phyloP scores from a whole-genome alignment of 2,329 filamentous ascomycete species.

The Botrytis porri region DNA sequence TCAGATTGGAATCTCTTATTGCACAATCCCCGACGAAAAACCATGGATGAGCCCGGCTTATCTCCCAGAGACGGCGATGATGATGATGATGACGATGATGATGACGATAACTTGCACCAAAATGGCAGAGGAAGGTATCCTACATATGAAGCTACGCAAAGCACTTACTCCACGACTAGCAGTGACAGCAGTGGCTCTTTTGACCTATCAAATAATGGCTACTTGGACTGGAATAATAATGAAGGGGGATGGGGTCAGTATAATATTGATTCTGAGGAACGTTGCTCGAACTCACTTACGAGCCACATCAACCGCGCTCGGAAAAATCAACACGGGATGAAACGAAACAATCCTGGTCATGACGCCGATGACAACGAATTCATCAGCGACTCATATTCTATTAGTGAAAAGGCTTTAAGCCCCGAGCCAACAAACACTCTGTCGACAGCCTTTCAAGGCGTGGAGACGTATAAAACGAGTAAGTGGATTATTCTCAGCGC shows the following conservation, averaged over 20 bases:
- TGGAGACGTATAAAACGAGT: too few species aligned
- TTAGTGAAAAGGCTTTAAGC: not conserved
- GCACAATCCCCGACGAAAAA: not conserved
- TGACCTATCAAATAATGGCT: not conserved
- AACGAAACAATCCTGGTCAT: not conserved
- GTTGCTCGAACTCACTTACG: not conserved
- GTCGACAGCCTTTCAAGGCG: not conserved
- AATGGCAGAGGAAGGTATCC: not conserved
- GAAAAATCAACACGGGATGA: not conserved
- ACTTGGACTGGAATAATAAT: not conserved
- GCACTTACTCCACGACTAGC: not conserved
- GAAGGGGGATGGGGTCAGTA: not conserved
- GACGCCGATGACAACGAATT: not conserved
- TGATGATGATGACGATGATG: not conserved
- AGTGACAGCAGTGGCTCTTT: not conserved
- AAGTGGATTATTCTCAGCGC: not conserved
- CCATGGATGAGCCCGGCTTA: not conserved
- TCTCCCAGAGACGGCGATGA: not conserved
- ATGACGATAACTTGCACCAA: not conserved
- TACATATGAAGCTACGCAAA: not conserved
- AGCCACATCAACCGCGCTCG: not conserved
- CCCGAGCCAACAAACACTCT: not conserved
- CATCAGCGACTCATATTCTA: not conserved
- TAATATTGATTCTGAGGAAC: not conserved
- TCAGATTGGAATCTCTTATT: not conserved